Conservation (phyloP, 371 early-diverging fungal species). For the Catenaria anguillulae region DNA sequence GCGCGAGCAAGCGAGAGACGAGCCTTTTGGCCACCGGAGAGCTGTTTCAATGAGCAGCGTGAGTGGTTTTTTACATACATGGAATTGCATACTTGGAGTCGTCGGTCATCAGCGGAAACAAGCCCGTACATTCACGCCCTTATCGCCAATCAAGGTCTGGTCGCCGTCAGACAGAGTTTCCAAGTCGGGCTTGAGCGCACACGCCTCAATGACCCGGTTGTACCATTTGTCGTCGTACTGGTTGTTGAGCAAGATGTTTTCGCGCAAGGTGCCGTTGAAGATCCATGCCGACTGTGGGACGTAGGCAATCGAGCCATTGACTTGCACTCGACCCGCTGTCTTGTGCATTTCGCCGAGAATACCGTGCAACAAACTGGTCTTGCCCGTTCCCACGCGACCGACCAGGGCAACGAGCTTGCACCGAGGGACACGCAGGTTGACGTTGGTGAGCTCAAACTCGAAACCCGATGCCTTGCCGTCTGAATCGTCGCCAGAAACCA, state of each 20-base stretch:
- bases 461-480: not conserved
- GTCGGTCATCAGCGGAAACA: too few relatives aligned
- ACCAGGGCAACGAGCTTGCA: slow-evolving; percentile 58
- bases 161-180: slow-evolving; percentile 71
- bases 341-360: slow-evolving; percentile 64
- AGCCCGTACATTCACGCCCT: slow-evolving; percentile 57
- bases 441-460: slow-evolving; percentile 36
- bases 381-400: slow-evolving; percentile 79
- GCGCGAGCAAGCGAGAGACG: slow-evolving; percentile 51
- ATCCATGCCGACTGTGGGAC: slow-evolving; percentile 87
- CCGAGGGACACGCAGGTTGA: slow-evolving; percentile 44
- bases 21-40: slow-evolving; percentile 74
- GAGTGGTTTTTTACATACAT: too few relatives aligned
- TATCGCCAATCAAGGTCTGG: slow-evolving; percentile 85
- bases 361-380: slow-evolving; percentile 64
- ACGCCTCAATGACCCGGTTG: slow-evolving; percentile 32
- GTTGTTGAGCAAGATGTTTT: slow-evolving; percentile 88
- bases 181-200: slow-evolving; percentile 58
- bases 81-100: too few relatives aligned
- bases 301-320: slow-evolving; percentile 70
- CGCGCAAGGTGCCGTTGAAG: slow-evolving; percentile 74
- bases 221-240: slow-evolving; percentile 62
- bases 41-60: too few relatives aligned
- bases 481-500: not conserved
- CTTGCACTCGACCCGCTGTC: slow-evolving; percentile 4